Evolutionary conservation across 2,329 filamentous ascomycete genomes (phyloP).

Genomic region (Paecilomyces fulvus): DNA sequence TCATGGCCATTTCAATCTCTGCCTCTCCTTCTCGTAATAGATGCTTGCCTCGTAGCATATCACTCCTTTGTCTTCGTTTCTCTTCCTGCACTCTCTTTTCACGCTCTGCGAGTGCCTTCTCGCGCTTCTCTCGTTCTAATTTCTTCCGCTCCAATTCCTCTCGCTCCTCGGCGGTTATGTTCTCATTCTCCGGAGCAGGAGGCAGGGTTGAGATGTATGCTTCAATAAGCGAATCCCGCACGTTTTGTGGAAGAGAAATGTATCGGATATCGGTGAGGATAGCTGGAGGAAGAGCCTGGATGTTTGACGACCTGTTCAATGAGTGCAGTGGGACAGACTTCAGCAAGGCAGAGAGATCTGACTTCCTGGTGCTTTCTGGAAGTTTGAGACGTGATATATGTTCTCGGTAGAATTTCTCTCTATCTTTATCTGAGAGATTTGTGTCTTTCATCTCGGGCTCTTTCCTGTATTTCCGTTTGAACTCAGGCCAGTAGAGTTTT

Average conservation of each 20-base stretch:
- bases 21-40: slow-evolving; percentile 36
- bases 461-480: slow-evolving; percentile 81
- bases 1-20: slow-evolving; percentile 38
- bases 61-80: slow-evolving; percentile 31
- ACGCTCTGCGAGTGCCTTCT: slow-evolving; percentile 35
- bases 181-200: slow-evolving; percentile 25
- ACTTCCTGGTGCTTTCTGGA: slow-evolving; percentile 38
- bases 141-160: slow-evolving; percentile 28
- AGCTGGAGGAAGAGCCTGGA: slow-evolving; percentile 30
- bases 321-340: slow-evolving; percentile 34
- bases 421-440: slow-evolving; percentile 39
- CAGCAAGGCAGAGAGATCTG: slow-evolving; percentile 37
- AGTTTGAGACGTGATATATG: slow-evolving; percentile 38
- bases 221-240: slow-evolving; percentile 34
- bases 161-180: slow-evolving; percentile 30
- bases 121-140: slow-evolving; percentile 35
- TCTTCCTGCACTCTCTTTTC: slow-evolving; percentile 36
- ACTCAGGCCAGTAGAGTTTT: slow-evolving; percentile 96
- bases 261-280: slow-evolving; percentile 38
- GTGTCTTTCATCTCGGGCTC: slow-evolving; percentile 60
- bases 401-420: slow-evolving; percentile 42
- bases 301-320: slow-evolving; percentile 31
- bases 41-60: slow-evolving; percentile 32
- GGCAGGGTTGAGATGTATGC: slow-evolving; percentile 37
- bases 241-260: slow-evolving; percentile 31